A percentile compares a stretch with the other conserved stretches of the same genome.
Evolutionary conservation across 73 alveolate species (phyloP).

Genomic region (Stentor coeruleus): DNA sequence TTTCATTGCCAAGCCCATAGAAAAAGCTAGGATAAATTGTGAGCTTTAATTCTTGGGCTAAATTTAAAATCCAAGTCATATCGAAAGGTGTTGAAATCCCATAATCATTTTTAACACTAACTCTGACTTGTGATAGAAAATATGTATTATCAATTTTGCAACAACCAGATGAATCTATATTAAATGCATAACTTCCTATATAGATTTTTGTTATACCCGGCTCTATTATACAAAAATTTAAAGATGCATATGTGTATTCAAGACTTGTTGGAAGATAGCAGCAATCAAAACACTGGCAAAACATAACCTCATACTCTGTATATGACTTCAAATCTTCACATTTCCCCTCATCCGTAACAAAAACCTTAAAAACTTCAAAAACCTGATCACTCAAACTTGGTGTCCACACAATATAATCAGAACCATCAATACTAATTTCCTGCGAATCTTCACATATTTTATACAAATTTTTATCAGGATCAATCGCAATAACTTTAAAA

Average conservation of each 20-base stretch:
- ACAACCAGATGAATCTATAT: background rate
- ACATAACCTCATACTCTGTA: background rate
- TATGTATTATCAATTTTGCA: background rate
- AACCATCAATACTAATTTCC: background rate
- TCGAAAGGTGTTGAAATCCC: background rate
- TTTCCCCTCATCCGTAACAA: background rate
- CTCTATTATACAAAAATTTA: background rate
- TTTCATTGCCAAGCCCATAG: background rate
- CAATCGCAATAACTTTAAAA: background rate
- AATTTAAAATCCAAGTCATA: background rate
- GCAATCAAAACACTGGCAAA: slow-evolving; percentile 20
- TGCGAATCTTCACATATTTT: background rate
- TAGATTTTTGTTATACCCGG: background rate
- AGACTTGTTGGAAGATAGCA: background rate
- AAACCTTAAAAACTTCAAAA: background rate
- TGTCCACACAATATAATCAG: background rate
- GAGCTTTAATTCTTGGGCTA: background rate
- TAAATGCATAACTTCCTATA: background rate
- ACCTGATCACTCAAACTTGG: background rate
- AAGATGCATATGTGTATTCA: background rate
- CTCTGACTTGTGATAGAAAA: background rate
- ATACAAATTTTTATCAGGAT: background rate
- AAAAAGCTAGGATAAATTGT: background rate
- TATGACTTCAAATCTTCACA: background rate
- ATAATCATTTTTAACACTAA: background rate